phyloP scores from a whole-genome alignment of 345 rosid species.

The Hypericum perforatum region DNA sequence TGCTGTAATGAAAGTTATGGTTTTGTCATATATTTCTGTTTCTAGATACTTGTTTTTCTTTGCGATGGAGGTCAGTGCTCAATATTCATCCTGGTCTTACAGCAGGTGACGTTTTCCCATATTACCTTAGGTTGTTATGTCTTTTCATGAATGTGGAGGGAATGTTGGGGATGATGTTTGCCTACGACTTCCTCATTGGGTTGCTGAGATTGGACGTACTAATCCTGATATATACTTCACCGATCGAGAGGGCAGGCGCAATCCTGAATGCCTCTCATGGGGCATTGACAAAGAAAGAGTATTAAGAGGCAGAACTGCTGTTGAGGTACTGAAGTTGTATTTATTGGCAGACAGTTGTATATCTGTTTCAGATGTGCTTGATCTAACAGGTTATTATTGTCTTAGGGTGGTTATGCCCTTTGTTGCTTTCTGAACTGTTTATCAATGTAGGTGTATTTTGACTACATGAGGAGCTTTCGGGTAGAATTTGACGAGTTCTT shows the following conservation, averaged over 20 bases:
- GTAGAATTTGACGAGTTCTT: slow-evolving; percentile 71
- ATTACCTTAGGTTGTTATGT: slow-evolving; percentile 74
- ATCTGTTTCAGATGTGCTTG: no score
- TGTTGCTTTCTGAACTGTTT: slow-evolving; percentile 10
- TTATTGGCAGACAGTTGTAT: slow-evolving; percentile 3
- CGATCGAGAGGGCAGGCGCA: slow-evolving; percentile 92
- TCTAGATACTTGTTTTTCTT: not conserved
- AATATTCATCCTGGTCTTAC: slow-evolving; percentile 15
- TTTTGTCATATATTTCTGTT: not conserved
- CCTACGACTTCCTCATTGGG: slow-evolving; percentile 96
- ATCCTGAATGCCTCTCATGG: slow-evolving; percentile 97
- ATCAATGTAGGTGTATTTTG: slow-evolving; percentile 78
- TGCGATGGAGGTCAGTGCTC: slow-evolving; percentile 1
- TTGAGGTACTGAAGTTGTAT: slow-evolving; percentile 50
- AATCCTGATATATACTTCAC: slow-evolving; percentile 93
- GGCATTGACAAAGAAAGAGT: slow-evolving; percentile 92
- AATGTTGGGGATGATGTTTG: slow-evolving; percentile 97
- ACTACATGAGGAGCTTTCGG: slow-evolving; percentile 94
- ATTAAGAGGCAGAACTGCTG: slow-evolving; percentile 84
- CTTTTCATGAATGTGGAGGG: slow-evolving; percentile 98
- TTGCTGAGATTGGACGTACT: slow-evolving; percentile 84
- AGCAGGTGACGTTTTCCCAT: slow-evolving; percentile 5
- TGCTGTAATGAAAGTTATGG: no score
- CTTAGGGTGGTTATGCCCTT: not conserved
- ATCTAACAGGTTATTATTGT: no score